Base-by-base conservation (phyloP, 768 basidiomycete species). In the Kwoniella dejecticola region DNA sequence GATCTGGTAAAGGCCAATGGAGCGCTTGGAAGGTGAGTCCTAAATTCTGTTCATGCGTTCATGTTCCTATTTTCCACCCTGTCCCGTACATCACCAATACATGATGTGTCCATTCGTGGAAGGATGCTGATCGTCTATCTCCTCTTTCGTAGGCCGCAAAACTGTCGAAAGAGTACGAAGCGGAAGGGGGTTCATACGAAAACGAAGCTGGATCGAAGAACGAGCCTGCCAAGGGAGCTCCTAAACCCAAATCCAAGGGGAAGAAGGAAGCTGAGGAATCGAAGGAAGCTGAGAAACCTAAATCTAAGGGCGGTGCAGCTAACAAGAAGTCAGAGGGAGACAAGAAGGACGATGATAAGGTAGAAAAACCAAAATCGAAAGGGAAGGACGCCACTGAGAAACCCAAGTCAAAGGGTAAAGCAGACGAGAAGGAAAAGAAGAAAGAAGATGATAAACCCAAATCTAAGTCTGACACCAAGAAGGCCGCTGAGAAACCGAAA, bases 141-240 rank as follows among this genome's bases (percentile, higher is more conserved):
- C 4, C 29, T 15, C 38, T 0, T n/a, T 3, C 7, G 1, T 54
- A 74, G 70, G 70, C 74, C 1, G 45, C 66, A 42, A 74, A 77
- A 61, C 58, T 77, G 48, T 60, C 72, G 12, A 73, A 77, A 58
- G 74, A 74, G 58, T 77, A 77, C 60, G 76, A 77, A 55, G 64
- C 64, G 3, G 55, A 75, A 52, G 76, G 76, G 6, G 72, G 75
- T n/a, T 65, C 52, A 4, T 77, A 77, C 52, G 72, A 72, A 23
- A 76, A 77, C 60, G 58, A 75, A 57, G 62, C 70, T 26, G 76
- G 76, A 52, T 74, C 72, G 26, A 77, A 77, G 70, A 77, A 77
- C 63, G 71, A 77, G 61, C 72, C 76, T 3, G 69, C 74, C 61
- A 71, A 72, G 29, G 76, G 75, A 15, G 62, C 63, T 4, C 76